phyloP scores from a whole-genome alignment of 1,284 basidiomycete species.

The Malassezia nana region DNA sequence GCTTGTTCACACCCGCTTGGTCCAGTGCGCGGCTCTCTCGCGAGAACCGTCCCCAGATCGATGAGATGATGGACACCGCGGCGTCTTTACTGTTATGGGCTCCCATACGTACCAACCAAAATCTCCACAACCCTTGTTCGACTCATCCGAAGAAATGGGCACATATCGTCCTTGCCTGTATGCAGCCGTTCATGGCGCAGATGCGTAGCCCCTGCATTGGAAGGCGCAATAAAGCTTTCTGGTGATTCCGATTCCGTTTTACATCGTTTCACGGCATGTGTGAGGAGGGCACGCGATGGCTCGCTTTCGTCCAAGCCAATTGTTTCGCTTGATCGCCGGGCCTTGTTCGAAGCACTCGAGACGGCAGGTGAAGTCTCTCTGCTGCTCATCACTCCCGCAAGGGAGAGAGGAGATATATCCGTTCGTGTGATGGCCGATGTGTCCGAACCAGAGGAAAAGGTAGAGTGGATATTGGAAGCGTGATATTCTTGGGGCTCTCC shows the following conservation, averaged over 20 bases:
- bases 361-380: slow-evolving; percentile 6
- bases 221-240: neutral
- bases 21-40: slow-evolving; percentile 18
- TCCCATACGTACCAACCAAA: slow-evolving; percentile 14
- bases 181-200: neutral
- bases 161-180: neutral
- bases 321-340: slow-evolving; percentile 2
- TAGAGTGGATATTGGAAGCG: slow-evolving; percentile 5
- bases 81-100: neutral
- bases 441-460: slow-evolving; percentile 20
- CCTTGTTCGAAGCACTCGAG: slow-evolving; percentile 2
- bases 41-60: slow-evolving; percentile 17
- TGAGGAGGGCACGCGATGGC: neutral
- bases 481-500: neutral
- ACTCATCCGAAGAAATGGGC: neutral
- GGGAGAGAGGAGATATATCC: slow-evolving; percentile 3
- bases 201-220: neutral
- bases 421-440: slow-evolving; percentile 1
- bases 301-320: neutral
- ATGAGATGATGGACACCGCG: slow-evolving; percentile 8
- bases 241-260: neutral
- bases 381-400: slow-evolving; percentile 3
- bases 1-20: neutral
- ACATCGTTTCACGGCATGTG: slow-evolving; percentile 2
- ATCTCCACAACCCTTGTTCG: slow-evolving; percentile 13